Base-by-base conservation (phyloP, 371 early-diverging fungal species). In the Mortierella sp. region DNA sequence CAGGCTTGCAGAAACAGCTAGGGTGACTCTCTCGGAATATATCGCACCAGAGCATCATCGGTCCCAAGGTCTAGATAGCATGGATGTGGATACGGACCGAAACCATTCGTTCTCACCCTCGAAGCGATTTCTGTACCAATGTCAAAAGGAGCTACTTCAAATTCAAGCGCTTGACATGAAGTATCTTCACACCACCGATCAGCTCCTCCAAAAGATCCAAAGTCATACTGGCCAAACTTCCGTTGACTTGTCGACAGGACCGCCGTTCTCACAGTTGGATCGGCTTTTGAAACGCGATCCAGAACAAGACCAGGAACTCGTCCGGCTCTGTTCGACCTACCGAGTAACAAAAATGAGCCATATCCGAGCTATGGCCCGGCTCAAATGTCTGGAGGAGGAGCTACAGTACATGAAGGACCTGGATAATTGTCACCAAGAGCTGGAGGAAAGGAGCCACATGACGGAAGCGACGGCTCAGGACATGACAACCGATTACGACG, bases 331-430 rank as follows among this genome's bases (percentile, higher is more conserved):
- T 21, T 67, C 74, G 1, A 67, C 63, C 13, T 73, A 73, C 23
- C 67, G 74, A 23, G 63, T 68, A 27, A 68, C 74, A 23, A 73
- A 73, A 43, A 73, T 73, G 74, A 63, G 60, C 24, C 74, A 73
- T 41, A 68, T 73, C 19, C 63, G 74, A 3, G 74, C 64, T n/a
- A 52, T 67, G 48, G 68, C 68, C 3, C 74, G 64, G 23, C 68
- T 73, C 48, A 62, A 64, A 54, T 63, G 60, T 6, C 50, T 73
- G 2, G 74, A 73, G 51, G 60, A 64, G 12, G 64, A 73, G n/a
- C 60, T 67, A 6, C 46, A 34, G 21, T 64, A 61, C 38, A 67
- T 73, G 68, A 59, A 58, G 26, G 56, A 41, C 0, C 60, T 73
- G 14, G 51, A 73, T 14, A 24, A 51, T 8, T 28, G 56, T 19